These are phyloP conservation scores for Entomophthora muscae DNA, from an alignment of 371 early-diverging fungal genomes.

Conservation along the genomic window DNA sequence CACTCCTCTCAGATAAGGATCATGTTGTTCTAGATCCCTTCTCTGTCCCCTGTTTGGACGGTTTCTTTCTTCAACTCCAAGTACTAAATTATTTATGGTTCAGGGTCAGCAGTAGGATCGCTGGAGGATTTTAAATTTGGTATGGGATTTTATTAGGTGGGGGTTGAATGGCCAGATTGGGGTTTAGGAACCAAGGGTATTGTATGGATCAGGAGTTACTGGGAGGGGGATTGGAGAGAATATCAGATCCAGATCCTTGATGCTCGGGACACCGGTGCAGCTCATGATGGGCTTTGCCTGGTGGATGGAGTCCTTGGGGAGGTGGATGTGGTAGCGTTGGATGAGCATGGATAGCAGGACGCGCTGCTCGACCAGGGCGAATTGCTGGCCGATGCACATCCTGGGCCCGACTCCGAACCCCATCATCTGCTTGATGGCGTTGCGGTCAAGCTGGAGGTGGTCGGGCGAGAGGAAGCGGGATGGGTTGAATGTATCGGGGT, in stretches of 20 bases:
- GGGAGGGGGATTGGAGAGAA: background rate
- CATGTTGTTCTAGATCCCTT: too few relatives aligned
- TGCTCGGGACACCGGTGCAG: background rate
- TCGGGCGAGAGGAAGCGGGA: background rate
- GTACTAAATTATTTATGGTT: too few relatives aligned
- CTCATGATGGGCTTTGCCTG: background rate
- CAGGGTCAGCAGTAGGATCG: too few relatives aligned
- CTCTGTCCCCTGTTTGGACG: too few relatives aligned
- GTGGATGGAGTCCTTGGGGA: background rate
- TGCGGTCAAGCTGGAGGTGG: background rate
- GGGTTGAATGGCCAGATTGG: too few relatives aligned
- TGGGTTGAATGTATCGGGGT: background rate
- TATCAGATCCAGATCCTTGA: background rate
- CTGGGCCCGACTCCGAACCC: conserved; percentile 2
- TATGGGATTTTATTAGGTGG: too few relatives aligned
- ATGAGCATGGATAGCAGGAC: background rate
- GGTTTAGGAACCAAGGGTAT: too few relatives aligned
- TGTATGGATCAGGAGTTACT: too few relatives aligned
- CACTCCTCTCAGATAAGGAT: too few relatives aligned
- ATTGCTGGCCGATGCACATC: background rate
- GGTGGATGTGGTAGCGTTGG: background rate
- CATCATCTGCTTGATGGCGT: background rate
- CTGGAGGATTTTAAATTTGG: too few relatives aligned
- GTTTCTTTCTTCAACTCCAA: too few relatives aligned
- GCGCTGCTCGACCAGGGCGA: conserved; percentile 1